Percentiles rank a stretch among this genome's conserved stretches.
Conservation (phyloP, 2,329 filamentous ascomycete species). For the Apiospora malaysiana region DNA sequence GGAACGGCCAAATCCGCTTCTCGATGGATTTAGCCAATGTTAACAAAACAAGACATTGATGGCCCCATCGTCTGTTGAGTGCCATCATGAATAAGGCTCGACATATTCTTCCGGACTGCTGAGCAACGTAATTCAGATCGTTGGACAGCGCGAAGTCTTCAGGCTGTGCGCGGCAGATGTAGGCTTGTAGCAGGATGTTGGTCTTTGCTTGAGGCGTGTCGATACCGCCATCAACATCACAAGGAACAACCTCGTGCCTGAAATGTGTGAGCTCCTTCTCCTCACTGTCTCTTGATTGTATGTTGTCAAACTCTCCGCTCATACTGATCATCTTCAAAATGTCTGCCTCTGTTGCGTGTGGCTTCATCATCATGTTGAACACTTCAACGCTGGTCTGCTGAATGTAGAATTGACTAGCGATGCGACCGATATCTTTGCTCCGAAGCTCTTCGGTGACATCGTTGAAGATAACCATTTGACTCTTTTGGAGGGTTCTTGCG, state of each 20-base stretch:
- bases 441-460: constrained; percentile 91
- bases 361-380: constrained; percentile 94
- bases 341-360: constrained; percentile 86
- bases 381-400: constrained; percentile 92
- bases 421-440: constrained; percentile 93
- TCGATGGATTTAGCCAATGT: constrained; percentile 97
- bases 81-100: constrained; percentile 97
- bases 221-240: constrained; percentile 76
- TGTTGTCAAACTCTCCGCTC: constrained; percentile 97
- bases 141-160: constrained; percentile 95
- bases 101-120: constrained; percentile 94
- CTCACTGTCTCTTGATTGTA: constrained; percentile 90
- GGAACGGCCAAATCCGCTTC: constrained; percentile 91
- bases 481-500: constrained; percentile 83
- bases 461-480: constrained; percentile 99
- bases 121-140: constrained; percentile 92
- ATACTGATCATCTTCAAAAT: constrained; percentile 95
- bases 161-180: constrained; percentile 85
- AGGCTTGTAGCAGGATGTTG: constrained; percentile 92
- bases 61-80: constrained; percentile 91
- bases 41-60: constrained; percentile 89
- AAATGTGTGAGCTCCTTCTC: constrained; percentile 83
- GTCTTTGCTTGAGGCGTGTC: constrained; percentile 86
- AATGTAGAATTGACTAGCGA: constrained; percentile 97
- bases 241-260: constrained; percentile 73